A percentile compares a stretch with the other conserved stretches of the same genome.
phyloP scores from a whole-genome alignment of 768 basidiomycete genomes.

The Leccinum pellstonianum region DNA sequence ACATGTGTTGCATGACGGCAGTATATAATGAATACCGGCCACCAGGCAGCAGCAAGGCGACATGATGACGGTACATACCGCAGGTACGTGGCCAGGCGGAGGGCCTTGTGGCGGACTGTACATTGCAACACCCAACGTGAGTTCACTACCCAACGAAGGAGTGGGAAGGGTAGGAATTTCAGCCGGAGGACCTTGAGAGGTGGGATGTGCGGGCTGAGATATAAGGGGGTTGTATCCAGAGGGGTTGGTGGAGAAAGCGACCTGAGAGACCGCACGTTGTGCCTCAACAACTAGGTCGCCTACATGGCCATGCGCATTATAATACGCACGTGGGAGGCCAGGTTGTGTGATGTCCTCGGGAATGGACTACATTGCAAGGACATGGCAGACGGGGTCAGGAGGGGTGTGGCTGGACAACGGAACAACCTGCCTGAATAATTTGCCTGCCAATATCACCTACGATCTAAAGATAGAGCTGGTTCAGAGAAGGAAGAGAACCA shows the following conservation, averaged over 20 bases:
- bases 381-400: conserved; percentile 6
- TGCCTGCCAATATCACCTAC: conserved; percentile 51
- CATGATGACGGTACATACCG: conserved; percentile 17
- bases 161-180: conserved; percentile 29
- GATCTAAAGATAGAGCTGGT: conserved; percentile 31
- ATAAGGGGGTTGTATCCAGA: conserved; percentile 14
- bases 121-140: conserved; percentile 21
- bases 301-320: conserved; percentile 63
- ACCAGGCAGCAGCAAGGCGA: conserved; percentile 22
- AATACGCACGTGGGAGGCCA: conserved; percentile 72
- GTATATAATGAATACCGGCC: conserved; percentile 10
- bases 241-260: conserved; percentile 46
- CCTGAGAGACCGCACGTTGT: conserved; percentile 50
- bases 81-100: conserved; percentile 14
- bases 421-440: conserved; percentile 38
- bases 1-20: conserved; percentile 15
- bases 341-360: conserved; percentile 79
- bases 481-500: not conserved
- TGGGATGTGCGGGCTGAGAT: conserved; percentile 2
- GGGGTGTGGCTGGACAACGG: not conserved
- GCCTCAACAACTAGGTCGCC: conserved; percentile 65
- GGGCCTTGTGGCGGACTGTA: conserved; percentile 13
- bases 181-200: conserved; percentile 1
- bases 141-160: conserved; percentile 34
- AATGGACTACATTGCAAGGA: conserved; percentile 55